Evolutionary conservation across 176 grass and related monocot genomes (phyloP).

Genomic region (Typha latifolia): DNA sequence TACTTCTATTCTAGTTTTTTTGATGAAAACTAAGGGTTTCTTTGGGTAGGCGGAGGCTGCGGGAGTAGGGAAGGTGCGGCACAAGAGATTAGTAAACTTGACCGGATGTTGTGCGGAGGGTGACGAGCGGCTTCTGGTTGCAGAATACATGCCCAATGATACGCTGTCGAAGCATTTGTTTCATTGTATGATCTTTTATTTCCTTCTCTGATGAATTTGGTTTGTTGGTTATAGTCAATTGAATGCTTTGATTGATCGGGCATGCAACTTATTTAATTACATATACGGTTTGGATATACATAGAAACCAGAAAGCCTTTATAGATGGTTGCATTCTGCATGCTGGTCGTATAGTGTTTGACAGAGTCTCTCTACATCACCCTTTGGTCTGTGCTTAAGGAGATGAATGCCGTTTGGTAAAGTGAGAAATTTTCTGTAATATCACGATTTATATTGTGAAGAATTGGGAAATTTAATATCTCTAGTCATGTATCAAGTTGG

Average conservation of each 20-base stretch:
- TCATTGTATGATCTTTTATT: conserved; percentile 56
- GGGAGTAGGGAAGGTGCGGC: conserved; percentile 87
- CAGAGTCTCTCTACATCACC: no score
- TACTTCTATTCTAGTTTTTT: not conserved
- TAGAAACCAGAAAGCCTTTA: no score
- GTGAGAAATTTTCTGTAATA: no score
- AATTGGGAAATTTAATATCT: no score
- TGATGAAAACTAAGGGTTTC: not conserved
- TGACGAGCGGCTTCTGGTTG: conserved; percentile 91
- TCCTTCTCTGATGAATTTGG: not conserved
- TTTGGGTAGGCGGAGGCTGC: conserved; percentile 60
- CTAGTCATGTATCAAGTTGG: no score
- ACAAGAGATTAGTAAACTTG: conserved; percentile 89
- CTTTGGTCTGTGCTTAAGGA: no score
- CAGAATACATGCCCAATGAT: conserved; percentile 99
- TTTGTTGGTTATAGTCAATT: not conserved
- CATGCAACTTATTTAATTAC: no score
- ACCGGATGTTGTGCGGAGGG: conserved; percentile 97
- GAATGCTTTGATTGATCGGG: not conserved
- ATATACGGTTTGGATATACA: no score
- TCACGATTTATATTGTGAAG: no score
- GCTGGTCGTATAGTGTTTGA: no score
- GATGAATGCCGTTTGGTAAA: no score
- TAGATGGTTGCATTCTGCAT: no score
- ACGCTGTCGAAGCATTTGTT: conserved; percentile 98